Conservation (phyloP, 176 grass and related monocot genomes). For the Paspalum notatum region DNA sequence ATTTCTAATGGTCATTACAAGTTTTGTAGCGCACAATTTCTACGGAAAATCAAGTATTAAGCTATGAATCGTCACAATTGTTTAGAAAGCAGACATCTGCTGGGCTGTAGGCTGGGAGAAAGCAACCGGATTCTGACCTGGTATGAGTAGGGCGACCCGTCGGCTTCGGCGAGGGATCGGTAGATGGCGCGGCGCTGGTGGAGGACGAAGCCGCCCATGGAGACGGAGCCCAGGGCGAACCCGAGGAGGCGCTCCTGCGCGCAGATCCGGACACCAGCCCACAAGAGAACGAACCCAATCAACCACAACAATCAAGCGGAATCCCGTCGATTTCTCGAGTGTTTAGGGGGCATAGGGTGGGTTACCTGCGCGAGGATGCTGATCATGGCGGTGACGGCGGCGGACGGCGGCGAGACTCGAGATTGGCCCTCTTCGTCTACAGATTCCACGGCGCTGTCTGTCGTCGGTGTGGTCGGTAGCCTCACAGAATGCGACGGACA, state of each 20-base stretch:
- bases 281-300: slow-evolving; percentile 27
- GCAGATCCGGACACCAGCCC: slow-evolving; percentile 37
- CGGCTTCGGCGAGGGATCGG: slow-evolving; percentile 45
- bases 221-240: slow-evolving; percentile 53
- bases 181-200: slow-evolving; percentile 57
- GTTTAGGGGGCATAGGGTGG: not conserved
- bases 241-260: slow-evolving; percentile 60
- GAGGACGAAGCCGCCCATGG: slow-evolving; percentile 56
- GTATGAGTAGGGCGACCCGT: slow-evolving; percentile 16
- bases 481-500: not conserved
- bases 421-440: slow-evolving; percentile 16
- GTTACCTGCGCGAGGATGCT: slow-evolving; percentile 65
- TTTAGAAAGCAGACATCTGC: not conserved
- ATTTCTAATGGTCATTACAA: not conserved
- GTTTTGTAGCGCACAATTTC: not conserved
- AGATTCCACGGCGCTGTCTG: slow-evolving; percentile 3
- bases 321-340: not conserved
- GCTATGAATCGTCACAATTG: not conserved
- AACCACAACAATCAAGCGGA: not conserved
- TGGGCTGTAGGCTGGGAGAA: not conserved
- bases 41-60: not conserved
- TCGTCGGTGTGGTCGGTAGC: not conserved
- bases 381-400: slow-evolving; percentile 50
- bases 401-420: slow-evolving; percentile 41
- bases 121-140: slow-evolving; percentile 35